phyloP scores from a whole-genome alignment of 164 flowering plant species.

The Vitis cinerea region DNA sequence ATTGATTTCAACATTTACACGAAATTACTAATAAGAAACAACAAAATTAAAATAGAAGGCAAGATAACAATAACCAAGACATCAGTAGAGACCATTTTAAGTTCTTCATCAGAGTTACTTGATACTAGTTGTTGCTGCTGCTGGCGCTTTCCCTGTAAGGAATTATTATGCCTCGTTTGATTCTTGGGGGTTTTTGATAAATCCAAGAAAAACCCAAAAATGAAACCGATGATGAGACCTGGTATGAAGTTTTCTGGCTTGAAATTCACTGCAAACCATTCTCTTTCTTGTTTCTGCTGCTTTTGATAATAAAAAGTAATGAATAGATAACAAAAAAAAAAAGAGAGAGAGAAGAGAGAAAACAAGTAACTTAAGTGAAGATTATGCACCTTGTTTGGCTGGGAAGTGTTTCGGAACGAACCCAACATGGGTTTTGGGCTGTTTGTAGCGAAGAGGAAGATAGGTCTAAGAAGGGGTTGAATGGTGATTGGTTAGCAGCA shows the following conservation, averaged over 20 bases:
- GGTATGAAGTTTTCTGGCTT: slow-evolving; percentile 77
- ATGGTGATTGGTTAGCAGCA: not conserved
- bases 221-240: slow-evolving; percentile 82
- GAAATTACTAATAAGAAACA: not conserved
- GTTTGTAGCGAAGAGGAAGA: not conserved
- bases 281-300: slow-evolving; percentile 34
- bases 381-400: slow-evolving; percentile 22
- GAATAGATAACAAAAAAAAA: not conserved
- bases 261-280: slow-evolving; percentile 52
- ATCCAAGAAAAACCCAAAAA: slow-evolving; percentile 68
- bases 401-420: slow-evolving; percentile 21
- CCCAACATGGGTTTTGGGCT: slow-evolving; percentile 21
- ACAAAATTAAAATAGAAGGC: not conserved
- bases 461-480: not conserved
- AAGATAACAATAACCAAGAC: not conserved
- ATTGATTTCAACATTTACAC: not conserved
- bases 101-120: slow-evolving; percentile 45
- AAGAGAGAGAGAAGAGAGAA: not conserved
- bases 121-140: slow-evolving; percentile 24
- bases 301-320: slow-evolving; percentile 15
- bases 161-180: slow-evolving; percentile 16
- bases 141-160: slow-evolving; percentile 19
- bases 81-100: slow-evolving; percentile 61
- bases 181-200: slow-evolving; percentile 39
- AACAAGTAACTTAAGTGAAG: not conserved